phyloP scores from a whole-genome alignment of 768 basidiomycete species.

The Albatrellus ellisii region DNA sequence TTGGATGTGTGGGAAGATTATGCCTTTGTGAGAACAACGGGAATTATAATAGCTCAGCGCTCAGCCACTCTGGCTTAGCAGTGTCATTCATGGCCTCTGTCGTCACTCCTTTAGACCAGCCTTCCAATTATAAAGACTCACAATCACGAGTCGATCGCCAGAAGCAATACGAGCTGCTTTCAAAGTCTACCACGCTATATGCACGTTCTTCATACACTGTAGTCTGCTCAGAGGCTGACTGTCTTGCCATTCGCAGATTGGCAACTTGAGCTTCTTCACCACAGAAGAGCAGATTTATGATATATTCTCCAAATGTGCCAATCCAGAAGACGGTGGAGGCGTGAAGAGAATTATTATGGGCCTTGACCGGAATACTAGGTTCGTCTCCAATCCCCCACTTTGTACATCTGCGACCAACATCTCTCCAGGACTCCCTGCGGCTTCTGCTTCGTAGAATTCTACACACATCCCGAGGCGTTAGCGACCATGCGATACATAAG shows the following conservation, averaged over 20 bases:
- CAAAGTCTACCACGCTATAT: constrained; percentile 82
- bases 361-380: constrained; percentile 82
- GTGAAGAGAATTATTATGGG: constrained; percentile 95
- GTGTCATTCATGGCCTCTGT: constrained; percentile 35
- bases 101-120: constrained; percentile 72
- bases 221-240: not conserved
- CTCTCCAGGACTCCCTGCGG: constrained; percentile 71
- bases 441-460: constrained; percentile 95
- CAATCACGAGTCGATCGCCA: constrained; percentile 69
- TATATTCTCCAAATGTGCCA: constrained; percentile 82
- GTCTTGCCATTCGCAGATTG: constrained; percentile 41
- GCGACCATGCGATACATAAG: constrained; percentile 89
- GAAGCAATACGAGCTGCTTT: constrained; percentile 67
- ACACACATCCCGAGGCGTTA: constrained; percentile 86
- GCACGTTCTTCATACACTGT: constrained; percentile 32
- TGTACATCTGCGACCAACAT: constrained; percentile 3
- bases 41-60: not conserved
- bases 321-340: constrained; percentile 75
- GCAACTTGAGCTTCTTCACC: constrained; percentile 88
- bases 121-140: constrained; percentile 95
- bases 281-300: constrained; percentile 96
- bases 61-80: not conserved
- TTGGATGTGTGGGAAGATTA: constrained; percentile 4
- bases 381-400: constrained; percentile 11
- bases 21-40: not conserved